A percentile compares a stretch with the other conserved stretches of the same genome.
Evolutionary conservation across 805 yeast genomes (phyloP).

Genomic region (Ogataea haglerorum): DNA sequence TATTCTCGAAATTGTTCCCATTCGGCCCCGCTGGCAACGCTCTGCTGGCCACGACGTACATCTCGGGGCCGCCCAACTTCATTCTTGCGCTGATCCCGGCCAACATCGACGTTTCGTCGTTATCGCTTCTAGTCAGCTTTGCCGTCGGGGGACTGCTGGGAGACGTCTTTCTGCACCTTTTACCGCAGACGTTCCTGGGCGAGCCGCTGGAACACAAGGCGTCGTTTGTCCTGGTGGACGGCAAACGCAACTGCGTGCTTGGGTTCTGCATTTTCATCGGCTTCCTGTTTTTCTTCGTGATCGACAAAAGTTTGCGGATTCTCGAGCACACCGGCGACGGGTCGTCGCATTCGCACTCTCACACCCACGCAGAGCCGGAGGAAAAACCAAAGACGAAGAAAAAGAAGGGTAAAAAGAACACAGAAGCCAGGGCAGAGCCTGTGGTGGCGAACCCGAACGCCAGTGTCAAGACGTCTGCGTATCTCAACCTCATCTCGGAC

Average conservation of each 20-base stretch:
- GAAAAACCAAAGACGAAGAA: conserved; percentile 18
- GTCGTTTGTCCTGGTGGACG: conserved; percentile 49
- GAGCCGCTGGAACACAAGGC: conserved; percentile 42
- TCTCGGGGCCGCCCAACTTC: conserved; percentile 63
- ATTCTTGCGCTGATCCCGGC: conserved; percentile 56
- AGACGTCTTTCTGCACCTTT: conserved; percentile 66
- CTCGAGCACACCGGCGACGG: conserved; percentile 36
- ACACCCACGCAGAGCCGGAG: conserved; percentile 26
- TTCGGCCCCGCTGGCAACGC: conserved; percentile 62
- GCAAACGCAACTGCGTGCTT: conserved; percentile 42
- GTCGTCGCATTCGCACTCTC: conserved; percentile 46
- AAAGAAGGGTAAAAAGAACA: conserved; percentile 15
- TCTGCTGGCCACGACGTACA: conserved; percentile 57
- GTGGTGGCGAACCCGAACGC: conserved; percentile 35
- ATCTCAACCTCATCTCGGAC: conserved; percentile 65
- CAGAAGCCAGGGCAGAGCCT: conserved; percentile 19
- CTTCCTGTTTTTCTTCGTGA: conserved; percentile 53
- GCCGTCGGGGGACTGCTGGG: conserved; percentile 77
- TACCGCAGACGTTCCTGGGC: conserved; percentile 66
- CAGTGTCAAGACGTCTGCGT: conserved; percentile 51
- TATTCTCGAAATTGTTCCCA: conserved; percentile 45
- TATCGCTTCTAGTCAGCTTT: conserved; percentile 59
- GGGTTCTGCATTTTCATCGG: conserved; percentile 61
- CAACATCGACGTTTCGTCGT: conserved; percentile 45
- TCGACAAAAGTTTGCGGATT: conserved; percentile 60